phyloP scores from a whole-genome alignment of 305 asterid species.

The Withania somnifera region DNA sequence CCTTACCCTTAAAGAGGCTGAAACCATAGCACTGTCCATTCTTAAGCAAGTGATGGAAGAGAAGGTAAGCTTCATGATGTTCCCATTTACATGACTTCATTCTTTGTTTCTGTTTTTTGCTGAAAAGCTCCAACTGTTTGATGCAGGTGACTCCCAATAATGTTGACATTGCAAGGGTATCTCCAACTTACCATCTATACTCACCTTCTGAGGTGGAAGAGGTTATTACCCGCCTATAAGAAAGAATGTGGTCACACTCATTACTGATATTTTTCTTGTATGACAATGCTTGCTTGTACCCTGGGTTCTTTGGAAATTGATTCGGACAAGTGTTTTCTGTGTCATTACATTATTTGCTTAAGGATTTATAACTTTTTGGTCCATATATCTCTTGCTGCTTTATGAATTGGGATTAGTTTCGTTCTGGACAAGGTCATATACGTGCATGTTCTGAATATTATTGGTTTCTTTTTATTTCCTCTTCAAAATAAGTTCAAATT shows the following conservation, averaged over 20 bases:
- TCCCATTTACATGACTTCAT: not conserved
- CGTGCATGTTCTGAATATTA: not conserved
- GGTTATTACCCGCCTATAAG: slow-evolving; percentile 62
- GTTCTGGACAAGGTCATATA: not conserved
- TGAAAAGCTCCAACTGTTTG: not conserved
- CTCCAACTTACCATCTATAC: slow-evolving; percentile 72
- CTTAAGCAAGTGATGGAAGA: slow-evolving; percentile 97
- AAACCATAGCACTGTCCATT: slow-evolving; percentile 78
- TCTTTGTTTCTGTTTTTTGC: not conserved
- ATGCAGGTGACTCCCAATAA: slow-evolving; percentile 78
- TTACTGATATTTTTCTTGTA: not conserved
- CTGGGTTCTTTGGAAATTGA: not conserved
- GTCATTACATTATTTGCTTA: not conserved
- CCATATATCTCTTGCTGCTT: not conserved
- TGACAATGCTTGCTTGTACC: not conserved
- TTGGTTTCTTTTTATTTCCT: not conserved
- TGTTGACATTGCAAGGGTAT: slow-evolving; percentile 76
- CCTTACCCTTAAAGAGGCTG: slow-evolving; percentile 79
- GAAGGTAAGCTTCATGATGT: slow-evolving; percentile 37
- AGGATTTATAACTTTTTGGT: not conserved
- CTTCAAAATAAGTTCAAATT: not conserved
- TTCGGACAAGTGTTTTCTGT: not conserved
- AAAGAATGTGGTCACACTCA: not conserved
- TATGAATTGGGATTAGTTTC: not conserved
- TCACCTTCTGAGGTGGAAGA: slow-evolving; percentile 71